phyloP scores from a whole-genome alignment of 1,284 basidiomycete genomes.

The Ceratobasidium sp. region DNA sequence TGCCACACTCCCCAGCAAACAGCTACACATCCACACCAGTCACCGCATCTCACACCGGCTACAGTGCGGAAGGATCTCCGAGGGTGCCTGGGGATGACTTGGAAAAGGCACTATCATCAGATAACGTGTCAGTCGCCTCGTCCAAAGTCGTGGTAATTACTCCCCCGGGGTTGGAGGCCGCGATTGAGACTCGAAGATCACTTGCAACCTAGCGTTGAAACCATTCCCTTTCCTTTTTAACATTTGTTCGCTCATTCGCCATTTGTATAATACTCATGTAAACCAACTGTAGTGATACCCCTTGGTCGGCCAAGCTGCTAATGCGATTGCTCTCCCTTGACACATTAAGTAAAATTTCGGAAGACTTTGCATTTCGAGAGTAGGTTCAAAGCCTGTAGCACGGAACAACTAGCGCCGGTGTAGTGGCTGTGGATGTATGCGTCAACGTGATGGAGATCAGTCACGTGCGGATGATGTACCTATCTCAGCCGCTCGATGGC shows the following conservation, averaged over 20 bases:
- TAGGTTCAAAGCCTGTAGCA: neutral
- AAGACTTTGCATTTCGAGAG: neutral
- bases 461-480: slow-evolving; percentile 20
- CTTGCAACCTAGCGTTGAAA: neutral
- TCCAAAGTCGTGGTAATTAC: neutral
- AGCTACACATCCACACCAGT: neutral
- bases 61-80: neutral
- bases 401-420: neutral
- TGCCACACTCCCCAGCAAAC: neutral
- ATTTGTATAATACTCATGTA: slow-evolving; percentile 15
- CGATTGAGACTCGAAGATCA: neutral
- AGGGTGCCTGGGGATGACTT: slow-evolving; percentile 1
- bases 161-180: slow-evolving; percentile 24
- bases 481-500: slow-evolving; percentile 5
- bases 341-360: neutral
- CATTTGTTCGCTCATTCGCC: neutral
- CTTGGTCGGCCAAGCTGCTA: too few relatives aligned
- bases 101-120: neutral
- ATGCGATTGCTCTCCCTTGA: too few relatives aligned
- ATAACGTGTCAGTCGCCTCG: neutral
- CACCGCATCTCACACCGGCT: neutral
- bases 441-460: slow-evolving; percentile 23
- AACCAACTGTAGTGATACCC: neutral
- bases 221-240: slow-evolving; percentile 5
- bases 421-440: slow-evolving; percentile 25